Base-by-base conservation (phyloP, 345 rosid species). In the Zanthoxylum bungeanum region DNA sequence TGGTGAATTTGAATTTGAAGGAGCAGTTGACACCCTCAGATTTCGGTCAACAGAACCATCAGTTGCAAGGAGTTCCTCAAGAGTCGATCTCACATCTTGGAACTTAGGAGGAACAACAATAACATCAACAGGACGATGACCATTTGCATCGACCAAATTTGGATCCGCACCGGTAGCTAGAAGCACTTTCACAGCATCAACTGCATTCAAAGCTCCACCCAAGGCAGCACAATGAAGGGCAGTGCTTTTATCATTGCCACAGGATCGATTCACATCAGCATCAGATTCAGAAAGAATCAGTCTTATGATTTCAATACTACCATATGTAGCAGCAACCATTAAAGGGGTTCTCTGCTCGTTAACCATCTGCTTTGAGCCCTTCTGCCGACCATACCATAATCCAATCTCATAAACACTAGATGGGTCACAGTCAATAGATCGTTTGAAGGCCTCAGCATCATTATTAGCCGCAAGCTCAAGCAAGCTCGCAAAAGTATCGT, bases 161-260 rank as follows among this genome's bases (percentile, higher is more conserved):
- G 88, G 82, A 78, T 94, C 97, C 5, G 95, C 97, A 52, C 98
- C 98, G 6, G 98, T 88, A 0, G 91, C 85, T 55, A 92, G 66
- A 77, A 94, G 98, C 72, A 94, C 80, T 49, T 79, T 90, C 44
- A 92, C 97, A 42, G 82, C 93, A 74, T 85, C 95, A 3, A 90
- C 75, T 64, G 88, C 93, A 79, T 87, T 94, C 50, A 76, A 73
- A 14, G 98, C 91, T 27, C 98, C 98, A 37, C 98, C 97, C 0
- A 96, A 87, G 7, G 96, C 93, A 79, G 97, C 98, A 82, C 98
- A 94, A 74, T 94, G 98, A 68, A 92, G 88, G 36, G 98, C 96
- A 1, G 98, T 92, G 78, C 87, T 87, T 76, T 78, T 79, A 51
- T 92, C 98, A 37, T 66, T 68, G 28, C 98, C 90, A 8, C 91